These are phyloP conservation scores for Gnomoniopsis smithogilvyi DNA, from an alignment of 2,329 filamentous ascomycete species.

Conservation along the genomic window DNA sequence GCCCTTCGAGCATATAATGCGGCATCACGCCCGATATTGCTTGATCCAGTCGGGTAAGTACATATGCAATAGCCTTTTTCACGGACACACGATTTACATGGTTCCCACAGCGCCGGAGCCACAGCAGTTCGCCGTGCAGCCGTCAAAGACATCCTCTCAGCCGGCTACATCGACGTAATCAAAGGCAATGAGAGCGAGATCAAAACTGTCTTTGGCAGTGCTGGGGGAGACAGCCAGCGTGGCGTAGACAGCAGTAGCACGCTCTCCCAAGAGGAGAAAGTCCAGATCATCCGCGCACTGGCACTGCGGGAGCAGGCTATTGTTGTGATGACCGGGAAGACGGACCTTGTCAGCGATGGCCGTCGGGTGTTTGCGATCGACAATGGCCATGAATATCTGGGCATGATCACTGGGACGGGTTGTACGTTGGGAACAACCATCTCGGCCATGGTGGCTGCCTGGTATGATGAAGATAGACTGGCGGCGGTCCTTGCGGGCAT, in stretches of 20 bases:
- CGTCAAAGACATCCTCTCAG: constrained; percentile 66
- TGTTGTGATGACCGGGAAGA: constrained; percentile 77
- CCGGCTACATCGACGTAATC: constrained; percentile 80
- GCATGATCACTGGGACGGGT: constrained; percentile 73
- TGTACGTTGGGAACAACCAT: constrained; percentile 83
- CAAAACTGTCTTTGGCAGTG: constrained; percentile 62
- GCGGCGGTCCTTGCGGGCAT: constrained; percentile 69
- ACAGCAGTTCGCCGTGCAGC: constrained; percentile 70
- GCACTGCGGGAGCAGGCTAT: constrained; percentile 68
- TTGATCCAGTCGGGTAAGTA: constrained; percentile 80
- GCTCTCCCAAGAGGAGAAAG: constrained; percentile 45
- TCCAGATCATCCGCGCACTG: constrained; percentile 60
- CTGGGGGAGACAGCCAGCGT: constrained; percentile 58
- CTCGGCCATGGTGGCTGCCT: constrained; percentile 69
- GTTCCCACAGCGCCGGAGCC: constrained; percentile 62
- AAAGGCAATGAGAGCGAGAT: constrained; percentile 96
- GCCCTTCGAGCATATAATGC: constrained; percentile 81
- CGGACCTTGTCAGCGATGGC: constrained; percentile 78
- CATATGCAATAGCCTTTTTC: no score
- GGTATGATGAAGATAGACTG: constrained; percentile 58
- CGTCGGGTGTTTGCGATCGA: constrained; percentile 60
- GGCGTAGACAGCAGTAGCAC: constrained; percentile 78
- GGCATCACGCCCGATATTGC: constrained; percentile 69
- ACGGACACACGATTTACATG: neutral
- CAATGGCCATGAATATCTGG: constrained; percentile 74